A percentile compares a stretch with the other conserved stretches of the same genome.
phyloP scores from a whole-genome alignment of 352 stramenopile species.

The Plasmopara viticola region DNA sequence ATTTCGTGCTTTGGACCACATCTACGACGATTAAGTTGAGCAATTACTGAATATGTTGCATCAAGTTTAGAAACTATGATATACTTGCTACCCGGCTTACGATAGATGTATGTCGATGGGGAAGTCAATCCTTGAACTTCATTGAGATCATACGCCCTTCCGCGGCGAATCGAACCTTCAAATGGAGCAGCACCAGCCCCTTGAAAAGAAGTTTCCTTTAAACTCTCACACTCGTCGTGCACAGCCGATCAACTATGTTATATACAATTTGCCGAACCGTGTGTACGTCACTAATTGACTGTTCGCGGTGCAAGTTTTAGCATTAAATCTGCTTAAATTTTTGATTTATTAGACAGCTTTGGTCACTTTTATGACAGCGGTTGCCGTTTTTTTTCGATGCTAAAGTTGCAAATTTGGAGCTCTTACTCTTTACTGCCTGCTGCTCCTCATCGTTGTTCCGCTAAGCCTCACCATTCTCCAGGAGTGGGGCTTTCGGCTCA shows the following conservation, averaged over 20 bases:
- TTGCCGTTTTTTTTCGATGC: no score
- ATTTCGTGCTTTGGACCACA: slow-evolving; percentile 5
- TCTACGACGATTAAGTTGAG: not conserved
- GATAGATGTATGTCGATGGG: not conserved
- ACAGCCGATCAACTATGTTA: not conserved
- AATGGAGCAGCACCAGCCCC: not conserved
- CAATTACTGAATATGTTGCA: not conserved
- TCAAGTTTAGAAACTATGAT: not conserved
- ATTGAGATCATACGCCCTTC: not conserved
- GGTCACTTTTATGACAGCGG: no score
- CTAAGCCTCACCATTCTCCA: no score
- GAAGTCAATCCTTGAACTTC: not conserved
- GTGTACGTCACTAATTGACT: slow-evolving; percentile 6
- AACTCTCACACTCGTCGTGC: not conserved
- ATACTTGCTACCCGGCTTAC: not conserved
- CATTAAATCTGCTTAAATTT: not conserved
- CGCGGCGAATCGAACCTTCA: not conserved
- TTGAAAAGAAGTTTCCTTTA: no score
- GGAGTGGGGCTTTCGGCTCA: no score
- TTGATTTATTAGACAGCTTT: no score
- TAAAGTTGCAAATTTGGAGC: no score
- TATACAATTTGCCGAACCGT: not conserved
- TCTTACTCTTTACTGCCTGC: no score
- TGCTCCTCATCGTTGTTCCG: no score
- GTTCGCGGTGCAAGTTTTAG: slow-evolving; percentile 8